These are phyloP conservation scores for Metarhizium guizhouense DNA, from an alignment of 2,329 filamentous ascomycete species.

Conservation along the genomic window DNA sequence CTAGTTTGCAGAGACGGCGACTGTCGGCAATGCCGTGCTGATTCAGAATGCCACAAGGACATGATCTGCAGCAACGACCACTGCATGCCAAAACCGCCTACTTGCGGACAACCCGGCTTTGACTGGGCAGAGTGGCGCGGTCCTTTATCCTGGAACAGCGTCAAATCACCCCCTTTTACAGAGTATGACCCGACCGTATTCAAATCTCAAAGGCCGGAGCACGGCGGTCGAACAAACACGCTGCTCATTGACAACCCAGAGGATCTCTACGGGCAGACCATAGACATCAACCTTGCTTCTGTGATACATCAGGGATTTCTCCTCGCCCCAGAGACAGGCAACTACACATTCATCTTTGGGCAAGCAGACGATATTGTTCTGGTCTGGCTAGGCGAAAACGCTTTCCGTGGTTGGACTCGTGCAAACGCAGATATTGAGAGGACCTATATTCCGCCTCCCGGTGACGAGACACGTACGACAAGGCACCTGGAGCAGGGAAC, in stretches of 20 bases:
- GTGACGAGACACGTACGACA: slow-evolving; percentile 6
- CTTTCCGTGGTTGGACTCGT: slow-evolving; percentile 7
- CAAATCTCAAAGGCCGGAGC: slow-evolving; percentile 3
- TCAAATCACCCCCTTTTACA: slow-evolving; percentile 9
- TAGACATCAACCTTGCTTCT: slow-evolving; percentile 4
- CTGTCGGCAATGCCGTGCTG: slow-evolving; percentile 6
- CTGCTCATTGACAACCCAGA: slow-evolving; percentile 4
- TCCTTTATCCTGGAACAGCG: slow-evolving; percentile 5
- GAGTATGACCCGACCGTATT: slow-evolving; percentile 7
- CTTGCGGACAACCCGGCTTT: slow-evolving; percentile 9
- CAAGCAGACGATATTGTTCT: slow-evolving; percentile 9
- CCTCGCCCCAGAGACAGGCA: slow-evolving; percentile 7
- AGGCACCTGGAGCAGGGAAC: slow-evolving; percentile 8
- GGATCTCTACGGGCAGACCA: slow-evolving; percentile 5
- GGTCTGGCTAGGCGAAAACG: slow-evolving; percentile 7
- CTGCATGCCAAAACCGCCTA: slow-evolving; percentile 7
- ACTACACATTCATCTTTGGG: slow-evolving; percentile 9
- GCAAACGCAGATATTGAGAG: slow-evolving; percentile 9
- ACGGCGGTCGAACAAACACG: slow-evolving; percentile 7
- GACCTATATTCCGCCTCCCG: slow-evolving; percentile 9
- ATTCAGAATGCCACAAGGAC: slow-evolving; percentile 3
- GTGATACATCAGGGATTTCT: slow-evolving; percentile 10
- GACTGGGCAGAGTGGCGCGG: slow-evolving; percentile 9
- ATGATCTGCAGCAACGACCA: slow-evolving; percentile 5
- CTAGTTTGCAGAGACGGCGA: slow-evolving; percentile 8